Evolutionary conservation across 345 rosid species (phyloP).

Genomic region (Salix arbutifolia): DNA sequence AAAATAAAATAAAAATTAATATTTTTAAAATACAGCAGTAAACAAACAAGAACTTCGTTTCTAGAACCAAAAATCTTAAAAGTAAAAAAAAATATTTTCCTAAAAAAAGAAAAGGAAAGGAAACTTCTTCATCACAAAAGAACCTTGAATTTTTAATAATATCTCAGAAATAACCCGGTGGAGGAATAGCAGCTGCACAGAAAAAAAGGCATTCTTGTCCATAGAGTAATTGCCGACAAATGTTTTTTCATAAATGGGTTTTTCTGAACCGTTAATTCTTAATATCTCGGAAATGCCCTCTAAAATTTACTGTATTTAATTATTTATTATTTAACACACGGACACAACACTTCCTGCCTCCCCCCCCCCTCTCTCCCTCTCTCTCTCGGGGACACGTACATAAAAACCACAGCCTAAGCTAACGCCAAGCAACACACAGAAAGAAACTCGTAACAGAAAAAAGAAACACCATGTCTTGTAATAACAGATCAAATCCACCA

Average conservation of each 20-base stretch:
- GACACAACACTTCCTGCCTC: background rate
- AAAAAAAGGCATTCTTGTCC: background rate
- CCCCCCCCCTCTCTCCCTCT: background rate
- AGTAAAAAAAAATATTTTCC: background rate
- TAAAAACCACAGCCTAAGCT: background rate
- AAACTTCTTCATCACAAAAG: background rate
- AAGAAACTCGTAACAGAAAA: background rate
- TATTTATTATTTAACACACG: background rate
- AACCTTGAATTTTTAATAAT: too few species aligned
- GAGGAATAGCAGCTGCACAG: too few species aligned
- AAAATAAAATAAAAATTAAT: too few species aligned
- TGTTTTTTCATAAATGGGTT: background rate
- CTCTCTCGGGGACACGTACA: background rate
- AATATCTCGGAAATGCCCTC: background rate
- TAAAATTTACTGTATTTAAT: background rate
- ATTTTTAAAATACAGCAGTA: too few species aligned
- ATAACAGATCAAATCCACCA: background rate
- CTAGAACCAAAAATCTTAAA: background rate
- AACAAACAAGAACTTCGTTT: too few species aligned
- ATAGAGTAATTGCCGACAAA: background rate
- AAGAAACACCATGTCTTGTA: background rate
- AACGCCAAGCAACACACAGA: conserved; percentile 5
- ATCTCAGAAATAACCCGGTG: too few species aligned
- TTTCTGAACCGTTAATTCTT: background rate
- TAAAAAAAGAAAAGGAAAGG: background rate